These are phyloP conservation scores for Raphidocelis subcapitata DNA, from an alignment of 139 green algal genomes.

Conservation along the genomic window DNA sequence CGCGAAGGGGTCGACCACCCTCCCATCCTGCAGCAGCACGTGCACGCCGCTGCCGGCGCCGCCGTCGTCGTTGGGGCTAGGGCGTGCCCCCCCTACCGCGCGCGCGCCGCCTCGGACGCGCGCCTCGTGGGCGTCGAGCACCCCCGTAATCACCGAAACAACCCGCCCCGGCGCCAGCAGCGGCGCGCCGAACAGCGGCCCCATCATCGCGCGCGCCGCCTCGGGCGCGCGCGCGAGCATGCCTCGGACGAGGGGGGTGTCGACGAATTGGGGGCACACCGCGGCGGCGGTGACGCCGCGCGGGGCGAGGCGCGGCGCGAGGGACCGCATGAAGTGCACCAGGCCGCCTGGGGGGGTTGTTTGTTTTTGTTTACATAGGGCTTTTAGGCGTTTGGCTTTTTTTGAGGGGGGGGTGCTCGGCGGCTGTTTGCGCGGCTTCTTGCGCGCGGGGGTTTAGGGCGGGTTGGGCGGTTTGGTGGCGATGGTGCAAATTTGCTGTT, in stretches of 20 bases:
- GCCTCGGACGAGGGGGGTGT: slow-evolving; percentile 63
- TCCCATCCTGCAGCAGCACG: slow-evolving; percentile 47
- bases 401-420: too few species aligned
- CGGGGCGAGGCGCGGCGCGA: slow-evolving; percentile 36
- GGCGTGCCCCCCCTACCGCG: neutral
- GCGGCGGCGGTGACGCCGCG: slow-evolving; percentile 38
- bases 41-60: slow-evolving; percentile 44
- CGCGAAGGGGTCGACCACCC: slow-evolving; percentile 21
- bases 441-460: too few species aligned
- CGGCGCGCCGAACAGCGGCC: slow-evolving; percentile 16
- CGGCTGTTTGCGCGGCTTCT: too few species aligned
- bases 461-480: too few species aligned
- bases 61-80: slow-evolving; percentile 10
- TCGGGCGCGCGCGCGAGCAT: slow-evolving; percentile 11
- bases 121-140: neutral
- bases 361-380: too few species aligned
- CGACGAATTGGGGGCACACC: slow-evolving; percentile 70
- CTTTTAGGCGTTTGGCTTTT: too few species aligned
- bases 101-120: neutral
- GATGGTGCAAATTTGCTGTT: too few species aligned
- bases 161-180: slow-evolving; percentile 33
- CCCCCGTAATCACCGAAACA: neutral
- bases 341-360: too few species aligned
- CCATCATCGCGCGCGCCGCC: slow-evolving; percentile 27
- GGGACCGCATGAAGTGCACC: slow-evolving; percentile 63